Evolutionary conservation across 2,329 filamentous ascomycete species (phyloP).

Genomic region (Botrytis cinerea): DNA sequence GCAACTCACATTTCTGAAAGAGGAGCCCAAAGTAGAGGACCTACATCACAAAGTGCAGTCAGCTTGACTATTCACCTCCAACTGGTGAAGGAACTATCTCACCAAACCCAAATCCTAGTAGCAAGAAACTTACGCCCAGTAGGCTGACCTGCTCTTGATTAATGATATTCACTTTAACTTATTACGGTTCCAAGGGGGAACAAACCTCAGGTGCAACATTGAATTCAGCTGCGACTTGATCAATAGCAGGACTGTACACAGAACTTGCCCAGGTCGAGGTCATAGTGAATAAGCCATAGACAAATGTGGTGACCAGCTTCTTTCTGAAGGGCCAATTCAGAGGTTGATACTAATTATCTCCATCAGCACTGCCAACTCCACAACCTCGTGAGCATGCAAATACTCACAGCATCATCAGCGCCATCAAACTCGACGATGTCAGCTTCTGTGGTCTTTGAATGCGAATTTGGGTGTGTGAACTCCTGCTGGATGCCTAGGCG

Average conservation of each 20-base stretch:
- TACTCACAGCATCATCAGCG: conserved; percentile 57
- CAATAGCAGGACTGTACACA: conserved; percentile 33
- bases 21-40: conserved; percentile 65
- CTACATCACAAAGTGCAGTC: conserved; percentile 47
- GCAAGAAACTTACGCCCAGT: conserved; percentile 47
- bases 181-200: conserved; percentile 49
- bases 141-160: conserved; percentile 9
- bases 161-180: conserved; percentile 37
- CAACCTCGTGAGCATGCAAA: conserved; percentile 38
- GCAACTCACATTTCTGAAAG: conserved; percentile 56
- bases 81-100: background rate
- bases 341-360: conserved; percentile 46
- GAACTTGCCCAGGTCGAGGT: conserved; percentile 35
- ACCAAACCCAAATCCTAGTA: conserved; percentile 47
- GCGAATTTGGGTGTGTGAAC: conserved; percentile 36
- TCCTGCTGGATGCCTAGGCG: conserved; percentile 24
- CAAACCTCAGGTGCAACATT: conserved; percentile 46
- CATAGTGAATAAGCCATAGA: conserved; percentile 54
- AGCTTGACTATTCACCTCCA: background rate
- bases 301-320: conserved; percentile 65
- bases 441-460: conserved; percentile 46
- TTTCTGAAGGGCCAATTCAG: conserved; percentile 71
- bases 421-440: conserved; percentile 72
- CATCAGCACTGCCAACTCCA: background rate
- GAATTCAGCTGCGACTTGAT: conserved; percentile 40